phyloP scores from a whole-genome alignment of 2,329 filamentous ascomycete genomes.

The Decorospora gaudefroyi region DNA sequence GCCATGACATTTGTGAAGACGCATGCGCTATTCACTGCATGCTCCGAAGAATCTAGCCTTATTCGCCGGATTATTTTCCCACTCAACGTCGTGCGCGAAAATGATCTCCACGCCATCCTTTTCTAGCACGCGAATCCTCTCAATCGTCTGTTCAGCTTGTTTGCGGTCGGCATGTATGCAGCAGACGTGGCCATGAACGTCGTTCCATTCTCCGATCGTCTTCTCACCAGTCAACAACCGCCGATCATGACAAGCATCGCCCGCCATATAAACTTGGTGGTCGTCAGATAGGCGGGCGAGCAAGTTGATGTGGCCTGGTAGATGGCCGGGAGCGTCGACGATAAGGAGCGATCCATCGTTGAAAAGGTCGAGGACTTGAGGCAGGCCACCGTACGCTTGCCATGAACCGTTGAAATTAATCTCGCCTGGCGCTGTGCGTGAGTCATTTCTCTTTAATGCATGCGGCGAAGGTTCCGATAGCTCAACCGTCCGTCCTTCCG shows the following conservation, averaged over 20 bases:
- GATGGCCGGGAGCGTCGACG: conserved; percentile 58
- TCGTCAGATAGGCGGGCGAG: conserved; percentile 49
- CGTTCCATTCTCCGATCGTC: conserved; percentile 57
- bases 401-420: conserved; percentile 44
- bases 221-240: conserved; percentile 58
- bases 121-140: conserved; percentile 49
- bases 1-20: no score
- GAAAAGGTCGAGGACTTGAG: conserved; percentile 55
- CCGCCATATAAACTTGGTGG: conserved; percentile 56
- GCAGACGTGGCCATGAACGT: conserved; percentile 51
- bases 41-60: conserved; percentile 36
- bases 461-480: conserved; percentile 43
- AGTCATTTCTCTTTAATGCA: background rate
- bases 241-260: conserved; percentile 61
- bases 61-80: conserved; percentile 50
- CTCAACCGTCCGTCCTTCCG: conserved; percentile 50
- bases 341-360: conserved; percentile 55
- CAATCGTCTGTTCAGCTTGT: conserved; percentile 53
- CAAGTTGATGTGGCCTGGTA: conserved; percentile 59
- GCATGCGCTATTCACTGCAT: background rate
- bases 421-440: background rate
- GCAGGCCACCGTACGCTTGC: conserved; percentile 52
- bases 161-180: conserved; percentile 60
- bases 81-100: conserved; percentile 58
- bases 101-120: conserved; percentile 56